These are phyloP conservation scores for Ilex aquifolium DNA, from an alignment of 257 asterid genomes.

Conservation along the genomic window DNA sequence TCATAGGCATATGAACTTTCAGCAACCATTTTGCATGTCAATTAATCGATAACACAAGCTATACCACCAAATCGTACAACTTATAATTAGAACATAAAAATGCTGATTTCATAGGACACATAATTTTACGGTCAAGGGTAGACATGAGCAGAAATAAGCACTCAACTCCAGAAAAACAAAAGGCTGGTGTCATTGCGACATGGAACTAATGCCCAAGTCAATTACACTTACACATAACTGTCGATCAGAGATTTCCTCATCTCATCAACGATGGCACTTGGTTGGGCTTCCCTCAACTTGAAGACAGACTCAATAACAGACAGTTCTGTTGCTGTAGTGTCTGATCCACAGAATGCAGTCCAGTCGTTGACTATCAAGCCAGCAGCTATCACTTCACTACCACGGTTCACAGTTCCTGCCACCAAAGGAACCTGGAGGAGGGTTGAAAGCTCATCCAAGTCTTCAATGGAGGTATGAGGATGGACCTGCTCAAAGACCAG, in stretches of 20 bases:
- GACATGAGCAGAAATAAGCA: no score
- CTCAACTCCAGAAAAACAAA: no score
- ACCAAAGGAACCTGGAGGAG: conserved; percentile 91
- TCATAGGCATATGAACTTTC: no score
- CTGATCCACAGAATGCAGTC: conserved; percentile 93
- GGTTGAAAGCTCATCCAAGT: conserved; percentile 78
- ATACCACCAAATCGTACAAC: no score
- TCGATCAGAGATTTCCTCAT: conserved; percentile 85
- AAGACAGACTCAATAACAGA: conserved; percentile 75
- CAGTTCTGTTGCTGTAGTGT: conserved; percentile 89
- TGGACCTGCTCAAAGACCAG: conserved; percentile 50
- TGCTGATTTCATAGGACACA: no score
- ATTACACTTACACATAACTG: conserved; percentile 41
- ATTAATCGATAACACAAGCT: no score
- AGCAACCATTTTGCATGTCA: no score
- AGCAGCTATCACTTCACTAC: conserved; percentile 77
- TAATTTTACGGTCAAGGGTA: no score
- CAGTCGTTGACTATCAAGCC: conserved; percentile 82
- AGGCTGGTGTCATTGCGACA: no score
- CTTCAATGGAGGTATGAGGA: conserved; percentile 88
- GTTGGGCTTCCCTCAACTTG: conserved; percentile 85
- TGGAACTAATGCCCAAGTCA: background rate
- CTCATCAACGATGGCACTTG: conserved; percentile 75
- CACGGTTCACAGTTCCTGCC: conserved; percentile 88
- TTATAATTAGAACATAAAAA: no score